Percentiles rank a stretch among this genome's conserved stretches.
These are phyloP conservation scores for Trypanosoma mega DNA, from an alignment of 208 protist genomes.

Conservation along the genomic window DNA sequence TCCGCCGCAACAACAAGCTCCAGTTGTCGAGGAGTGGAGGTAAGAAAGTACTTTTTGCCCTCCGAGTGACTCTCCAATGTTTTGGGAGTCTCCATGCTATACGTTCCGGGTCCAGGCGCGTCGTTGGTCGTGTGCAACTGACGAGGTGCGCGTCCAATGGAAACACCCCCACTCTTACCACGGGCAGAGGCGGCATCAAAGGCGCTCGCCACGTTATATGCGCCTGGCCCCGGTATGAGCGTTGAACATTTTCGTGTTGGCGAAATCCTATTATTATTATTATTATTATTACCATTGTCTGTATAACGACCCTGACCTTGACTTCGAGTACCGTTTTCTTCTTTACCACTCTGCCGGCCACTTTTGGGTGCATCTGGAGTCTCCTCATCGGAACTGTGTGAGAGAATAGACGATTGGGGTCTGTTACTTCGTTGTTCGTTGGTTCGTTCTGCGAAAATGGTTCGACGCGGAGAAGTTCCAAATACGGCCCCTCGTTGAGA, in stretches of 20 bases:
- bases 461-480: constrained; percentile 36
- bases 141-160: constrained; percentile 14
- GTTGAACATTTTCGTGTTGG: neutral
- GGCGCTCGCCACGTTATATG: constrained; percentile 50
- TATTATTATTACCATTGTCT: too few species aligned
- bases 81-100: constrained; percentile 8
- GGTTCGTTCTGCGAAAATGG: constrained; percentile 23
- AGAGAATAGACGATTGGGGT: neutral
- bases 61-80: neutral
- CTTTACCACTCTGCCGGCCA: neutral
- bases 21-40: constrained; percentile 13
- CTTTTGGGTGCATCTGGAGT: neutral
- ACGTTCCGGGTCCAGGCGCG: constrained; percentile 29
- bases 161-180: constrained; percentile 4
- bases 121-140: constrained; percentile 5
- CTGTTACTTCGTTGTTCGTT: neutral
- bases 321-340: too few species aligned
- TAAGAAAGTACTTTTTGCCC: constrained; percentile 19
- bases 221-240: constrained; percentile 49
- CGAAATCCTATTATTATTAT: neutral
- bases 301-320: too few species aligned
- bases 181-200: constrained; percentile 31
- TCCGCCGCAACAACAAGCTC: neutral
- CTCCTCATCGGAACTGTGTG: too few species aligned
- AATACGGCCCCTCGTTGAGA: constrained; percentile 34